Evolutionary conservation across 495 filamentous ascomycete genomes (phyloP).

Genomic region (Tuber indicum): DNA sequence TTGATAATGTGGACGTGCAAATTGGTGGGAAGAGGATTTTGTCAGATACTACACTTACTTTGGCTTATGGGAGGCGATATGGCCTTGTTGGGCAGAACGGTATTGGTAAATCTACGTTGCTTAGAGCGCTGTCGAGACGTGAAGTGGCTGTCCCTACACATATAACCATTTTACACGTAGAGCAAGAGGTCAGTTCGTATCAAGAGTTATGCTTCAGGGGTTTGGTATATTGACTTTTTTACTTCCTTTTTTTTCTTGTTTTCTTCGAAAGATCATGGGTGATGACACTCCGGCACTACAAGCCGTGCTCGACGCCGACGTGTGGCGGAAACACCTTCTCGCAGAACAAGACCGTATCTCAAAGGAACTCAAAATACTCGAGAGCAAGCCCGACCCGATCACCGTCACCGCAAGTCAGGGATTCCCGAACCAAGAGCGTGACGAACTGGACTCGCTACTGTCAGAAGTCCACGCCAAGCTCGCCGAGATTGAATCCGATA

Average conservation of each 20-base stretch:
- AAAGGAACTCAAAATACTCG: slow-evolving; percentile 67
- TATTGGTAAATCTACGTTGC: slow-evolving; percentile 95
- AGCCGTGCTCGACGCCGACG: slow-evolving; percentile 94
- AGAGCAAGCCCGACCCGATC: slow-evolving; percentile 58
- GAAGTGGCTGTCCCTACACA: slow-evolving; percentile 91
- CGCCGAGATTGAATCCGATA: slow-evolving; percentile 98
- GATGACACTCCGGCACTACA: slow-evolving; percentile 94
- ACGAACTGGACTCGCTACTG: slow-evolving; percentile 80
- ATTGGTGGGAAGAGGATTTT: slow-evolving; percentile 86
- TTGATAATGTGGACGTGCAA: slow-evolving; percentile 89
- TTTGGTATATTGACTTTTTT: background rate
- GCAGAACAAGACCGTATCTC: slow-evolving; percentile 87
- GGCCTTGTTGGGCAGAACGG: slow-evolving; percentile 98
- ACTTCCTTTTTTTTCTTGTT: too few relatives aligned
- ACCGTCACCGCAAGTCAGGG: slow-evolving; percentile 65
- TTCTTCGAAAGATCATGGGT: slow-evolving; percentile 63
- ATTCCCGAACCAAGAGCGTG: slow-evolving; percentile 74
- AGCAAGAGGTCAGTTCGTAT: slow-evolving; percentile 70
- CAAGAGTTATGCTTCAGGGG: background rate
- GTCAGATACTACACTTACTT: slow-evolving; percentile 77
- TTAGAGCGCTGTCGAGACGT: slow-evolving; percentile 84
- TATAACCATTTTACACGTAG: slow-evolving; percentile 97
- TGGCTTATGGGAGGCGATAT: slow-evolving; percentile 90
- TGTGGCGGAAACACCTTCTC: slow-evolving; percentile 95
- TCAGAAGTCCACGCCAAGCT: slow-evolving; percentile 88